Conservation (phyloP, 495 filamentous ascomycete genomes). For the Astrothelium subdiscretum region DNA sequence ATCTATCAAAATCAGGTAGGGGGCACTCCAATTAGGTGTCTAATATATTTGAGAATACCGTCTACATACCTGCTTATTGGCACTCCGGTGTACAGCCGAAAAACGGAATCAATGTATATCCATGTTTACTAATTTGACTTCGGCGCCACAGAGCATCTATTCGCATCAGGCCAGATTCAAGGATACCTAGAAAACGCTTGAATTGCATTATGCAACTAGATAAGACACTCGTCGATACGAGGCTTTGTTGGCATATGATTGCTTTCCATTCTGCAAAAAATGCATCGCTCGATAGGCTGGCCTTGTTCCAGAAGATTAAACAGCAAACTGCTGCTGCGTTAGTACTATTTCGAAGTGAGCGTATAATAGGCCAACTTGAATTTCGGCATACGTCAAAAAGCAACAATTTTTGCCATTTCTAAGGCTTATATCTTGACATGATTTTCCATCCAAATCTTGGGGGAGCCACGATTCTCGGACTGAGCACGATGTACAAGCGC, state of each 20-base stretch:
- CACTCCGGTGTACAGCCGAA: too few relatives aligned
- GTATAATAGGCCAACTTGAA: too few relatives aligned
- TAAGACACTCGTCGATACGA: neutral
- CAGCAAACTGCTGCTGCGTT: neutral
- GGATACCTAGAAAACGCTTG: neutral
- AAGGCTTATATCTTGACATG: too few relatives aligned
- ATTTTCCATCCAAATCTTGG: too few relatives aligned
- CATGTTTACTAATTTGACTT: neutral
- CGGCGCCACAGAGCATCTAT: neutral
- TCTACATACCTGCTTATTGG: too few relatives aligned
- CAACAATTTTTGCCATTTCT: too few relatives aligned
- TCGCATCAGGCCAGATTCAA: neutral
- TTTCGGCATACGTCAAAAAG: too few relatives aligned
- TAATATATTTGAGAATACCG: too few relatives aligned
- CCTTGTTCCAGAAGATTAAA: neutral
- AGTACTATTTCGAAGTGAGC: neutral
- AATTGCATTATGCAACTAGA: neutral
- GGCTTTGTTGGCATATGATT: neutral
- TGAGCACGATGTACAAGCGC: neutral
- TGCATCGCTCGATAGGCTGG: neutral
- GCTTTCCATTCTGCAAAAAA: neutral
- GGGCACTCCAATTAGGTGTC: too few relatives aligned
- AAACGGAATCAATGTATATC: too few relatives aligned
- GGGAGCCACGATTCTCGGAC: too few relatives aligned
- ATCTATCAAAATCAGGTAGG: too few relatives aligned